A percentile compares a stretch with the other conserved stretches of the same genome.
Evolutionary conservation across 2,329 filamentous ascomycete species (phyloP).

Genomic region (Beauveria sp.): DNA sequence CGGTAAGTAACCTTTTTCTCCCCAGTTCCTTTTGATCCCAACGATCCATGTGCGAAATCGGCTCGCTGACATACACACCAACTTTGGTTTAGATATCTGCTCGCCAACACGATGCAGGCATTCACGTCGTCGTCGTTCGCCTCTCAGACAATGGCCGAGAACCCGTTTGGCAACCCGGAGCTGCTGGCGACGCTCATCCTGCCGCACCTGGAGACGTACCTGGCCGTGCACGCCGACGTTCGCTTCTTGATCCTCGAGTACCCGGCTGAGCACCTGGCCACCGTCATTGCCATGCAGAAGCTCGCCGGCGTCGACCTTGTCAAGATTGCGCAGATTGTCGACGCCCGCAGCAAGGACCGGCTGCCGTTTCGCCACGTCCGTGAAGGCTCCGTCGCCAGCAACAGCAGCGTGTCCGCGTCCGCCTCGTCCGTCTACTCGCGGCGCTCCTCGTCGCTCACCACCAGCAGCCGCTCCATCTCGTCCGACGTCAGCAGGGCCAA

Average conservation of each 20-base stretch:
- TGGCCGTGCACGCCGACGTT: conserved; percentile 43
- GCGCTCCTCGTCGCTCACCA: neutral
- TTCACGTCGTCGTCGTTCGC: conserved; percentile 44
- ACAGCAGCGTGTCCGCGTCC: conserved; percentile 14
- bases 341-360: conserved; percentile 31
- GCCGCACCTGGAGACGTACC: conserved; percentile 53
- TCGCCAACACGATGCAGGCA: conserved; percentile 53
- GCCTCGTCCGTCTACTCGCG: neutral
- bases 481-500: conserved; percentile 35
- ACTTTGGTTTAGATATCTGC: conserved; percentile 41
- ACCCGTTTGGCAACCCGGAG: conserved; percentile 46
- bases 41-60: too few relatives aligned
- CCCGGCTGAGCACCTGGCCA: conserved; percentile 46
- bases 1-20: conserved; percentile 32
- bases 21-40: too few relatives aligned
- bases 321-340: conserved; percentile 51
- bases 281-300: conserved; percentile 49
- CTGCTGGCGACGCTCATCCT: conserved; percentile 51
- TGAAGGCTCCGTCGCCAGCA: conserved; percentile 23
- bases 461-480: conserved; percentile 16
- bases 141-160: conserved; percentile 40
- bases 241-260: conserved; percentile 54
- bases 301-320: conserved; percentile 49
- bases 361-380: conserved; percentile 33
- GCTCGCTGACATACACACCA: too few relatives aligned